Percentiles rank a stretch among this genome's conserved stretches.
Conservation (phyloP, 2,329 filamentous ascomycete species). For the Aspergillus fumigatiaffinis region DNA sequence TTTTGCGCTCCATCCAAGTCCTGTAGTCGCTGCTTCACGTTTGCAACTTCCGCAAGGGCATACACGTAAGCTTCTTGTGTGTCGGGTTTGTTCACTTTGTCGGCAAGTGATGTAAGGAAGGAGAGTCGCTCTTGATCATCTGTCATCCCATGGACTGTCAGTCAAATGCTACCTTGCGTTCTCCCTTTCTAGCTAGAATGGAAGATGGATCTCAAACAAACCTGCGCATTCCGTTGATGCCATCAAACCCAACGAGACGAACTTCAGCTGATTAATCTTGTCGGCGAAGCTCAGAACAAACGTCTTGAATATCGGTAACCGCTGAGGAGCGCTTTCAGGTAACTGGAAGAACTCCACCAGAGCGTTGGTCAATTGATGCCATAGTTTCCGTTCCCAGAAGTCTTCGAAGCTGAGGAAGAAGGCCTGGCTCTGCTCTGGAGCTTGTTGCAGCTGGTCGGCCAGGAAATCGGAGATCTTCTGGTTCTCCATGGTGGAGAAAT, state of each 20-base stretch:
- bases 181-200: not conserved
- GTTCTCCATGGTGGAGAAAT: slow-evolving; percentile 63
- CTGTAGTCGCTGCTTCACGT: slow-evolving; percentile 75
- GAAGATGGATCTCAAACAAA: slow-evolving; percentile 2
- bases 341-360: slow-evolving; percentile 85
- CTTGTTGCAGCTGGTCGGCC: slow-evolving; percentile 79
- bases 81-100: slow-evolving; percentile 85
- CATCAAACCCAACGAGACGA: slow-evolving; percentile 84
- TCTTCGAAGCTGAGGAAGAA: slow-evolving; percentile 91
- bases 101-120: slow-evolving; percentile 78
- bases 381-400: slow-evolving; percentile 96
- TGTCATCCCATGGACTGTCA: slow-evolving; percentile 36
- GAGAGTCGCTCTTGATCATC: slow-evolving; percentile 80
- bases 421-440: slow-evolving; percentile 81
- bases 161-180: not conserved
- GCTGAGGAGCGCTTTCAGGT: slow-evolving; percentile 74
- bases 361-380: slow-evolving; percentile 94
- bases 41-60: slow-evolving; percentile 83
- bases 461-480: slow-evolving; percentile 91
- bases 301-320: slow-evolving; percentile 84
- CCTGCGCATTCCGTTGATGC: slow-evolving; percentile 72
- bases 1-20: slow-evolving; percentile 79
- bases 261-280: slow-evolving; percentile 98
- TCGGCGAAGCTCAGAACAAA: slow-evolving; percentile 96
- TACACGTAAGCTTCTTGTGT: slow-evolving; percentile 96